Conservation (phyloP, 2,329 filamentous ascomycete species). For the Xylaria sp. region DNA sequence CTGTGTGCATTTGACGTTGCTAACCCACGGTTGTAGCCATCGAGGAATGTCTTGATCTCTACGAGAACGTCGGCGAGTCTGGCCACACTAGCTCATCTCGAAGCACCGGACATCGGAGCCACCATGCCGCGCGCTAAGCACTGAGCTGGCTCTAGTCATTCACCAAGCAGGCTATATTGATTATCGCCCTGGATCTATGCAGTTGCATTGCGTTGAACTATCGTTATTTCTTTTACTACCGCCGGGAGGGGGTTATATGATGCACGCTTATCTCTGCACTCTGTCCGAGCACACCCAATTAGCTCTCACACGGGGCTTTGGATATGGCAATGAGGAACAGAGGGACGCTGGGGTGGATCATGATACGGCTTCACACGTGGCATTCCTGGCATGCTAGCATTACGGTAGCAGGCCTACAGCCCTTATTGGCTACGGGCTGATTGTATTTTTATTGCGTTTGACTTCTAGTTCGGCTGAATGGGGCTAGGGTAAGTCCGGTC, state of each 20-base stretch:
- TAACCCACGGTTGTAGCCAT: constrained; percentile 32
- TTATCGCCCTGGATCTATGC: constrained; percentile 30
- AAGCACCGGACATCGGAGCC: constrained; percentile 25
- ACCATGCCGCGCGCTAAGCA: constrained; percentile 24
- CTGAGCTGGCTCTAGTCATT: background rate
- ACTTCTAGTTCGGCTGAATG: constrained; percentile 11
- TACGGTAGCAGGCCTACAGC: constrained; percentile 6
- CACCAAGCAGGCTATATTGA: too few relatives aligned
- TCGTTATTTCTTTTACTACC: constrained; percentile 27
- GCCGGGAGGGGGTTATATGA: too few relatives aligned
- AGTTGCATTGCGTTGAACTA: constrained; percentile 29
- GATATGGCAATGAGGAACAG: constrained; percentile 19
- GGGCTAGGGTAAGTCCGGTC: constrained; percentile 1
- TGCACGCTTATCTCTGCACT: constrained; percentile 22
- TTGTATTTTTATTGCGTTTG: constrained; percentile 1
- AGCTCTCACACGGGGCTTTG: constrained; percentile 12
- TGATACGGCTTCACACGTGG: constrained; percentile 14
- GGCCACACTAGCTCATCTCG: constrained; percentile 35
- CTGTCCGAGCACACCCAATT: constrained; percentile 11
- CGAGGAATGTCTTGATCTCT: constrained; percentile 48
- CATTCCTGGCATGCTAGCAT: constrained; percentile 13
- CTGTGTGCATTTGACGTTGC: constrained; percentile 2
- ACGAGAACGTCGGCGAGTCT: constrained; percentile 44
- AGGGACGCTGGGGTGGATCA: constrained; percentile 23
- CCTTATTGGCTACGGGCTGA: constrained; percentile 2